These are phyloP conservation scores for Salicornia ramosissima DNA, from an alignment of 148 eudicot species.

Conservation along the genomic window DNA sequence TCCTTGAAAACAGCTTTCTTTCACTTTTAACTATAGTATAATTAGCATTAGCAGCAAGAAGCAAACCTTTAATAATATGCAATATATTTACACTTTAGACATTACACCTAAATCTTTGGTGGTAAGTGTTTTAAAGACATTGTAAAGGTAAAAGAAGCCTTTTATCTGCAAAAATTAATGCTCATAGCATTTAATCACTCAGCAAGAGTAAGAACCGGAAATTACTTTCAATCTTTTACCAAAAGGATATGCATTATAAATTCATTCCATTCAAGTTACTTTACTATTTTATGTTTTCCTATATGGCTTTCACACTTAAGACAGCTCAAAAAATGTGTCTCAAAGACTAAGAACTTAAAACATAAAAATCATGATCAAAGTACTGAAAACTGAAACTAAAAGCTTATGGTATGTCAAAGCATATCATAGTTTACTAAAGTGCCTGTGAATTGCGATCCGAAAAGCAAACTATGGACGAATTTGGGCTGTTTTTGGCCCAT, in stretches of 20 bases:
- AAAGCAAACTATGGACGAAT: too few species aligned
- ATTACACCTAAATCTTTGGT: conserved; percentile 17
- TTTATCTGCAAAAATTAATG: conserved; percentile 12
- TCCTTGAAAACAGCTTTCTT: background rate
- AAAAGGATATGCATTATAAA: conserved; percentile 12
- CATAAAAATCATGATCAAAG: background rate
- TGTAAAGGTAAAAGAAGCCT: conserved; percentile 2
- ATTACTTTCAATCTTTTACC: conserved; percentile 3
- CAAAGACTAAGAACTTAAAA: background rate
- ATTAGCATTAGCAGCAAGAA: conserved; percentile 9
- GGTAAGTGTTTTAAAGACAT: background rate
- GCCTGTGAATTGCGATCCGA: too few species aligned
- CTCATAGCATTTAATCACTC: conserved; percentile 3
- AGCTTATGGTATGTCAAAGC: too few species aligned
- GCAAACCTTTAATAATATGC: conserved; percentile 4
- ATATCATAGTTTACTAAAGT: too few species aligned
- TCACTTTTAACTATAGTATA: conserved; percentile 8
- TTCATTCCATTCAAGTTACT: conserved; percentile 16
- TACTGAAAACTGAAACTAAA: background rate
- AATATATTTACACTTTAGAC: conserved; percentile 21
- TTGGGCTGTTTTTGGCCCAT: too few species aligned
- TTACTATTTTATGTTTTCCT: conserved; percentile 10
- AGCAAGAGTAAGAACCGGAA: conserved; percentile 1
- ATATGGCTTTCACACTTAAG: conserved; percentile 10
- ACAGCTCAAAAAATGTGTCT: conserved; percentile 4